A percentile compares a stretch with the other conserved stretches of the same genome.
Conservation (phyloP, 495 filamentous ascomycete genomes). For the Aspergillus coremiiformis region DNA sequence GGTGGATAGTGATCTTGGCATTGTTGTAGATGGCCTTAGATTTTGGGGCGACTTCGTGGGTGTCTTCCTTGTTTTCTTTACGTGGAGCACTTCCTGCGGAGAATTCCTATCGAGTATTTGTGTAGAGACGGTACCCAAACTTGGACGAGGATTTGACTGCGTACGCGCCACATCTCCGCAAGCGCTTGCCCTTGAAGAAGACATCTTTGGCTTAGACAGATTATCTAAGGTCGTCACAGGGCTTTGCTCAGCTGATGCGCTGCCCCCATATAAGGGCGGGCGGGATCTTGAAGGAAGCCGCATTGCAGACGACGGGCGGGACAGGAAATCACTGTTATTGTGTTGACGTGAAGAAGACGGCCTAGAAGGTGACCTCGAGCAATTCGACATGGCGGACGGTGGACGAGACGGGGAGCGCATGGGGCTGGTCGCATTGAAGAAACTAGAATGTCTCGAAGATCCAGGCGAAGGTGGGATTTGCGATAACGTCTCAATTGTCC, state of each 20-base stretch:
- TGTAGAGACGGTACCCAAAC: constrained; percentile 46
- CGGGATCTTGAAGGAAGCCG: constrained; percentile 29
- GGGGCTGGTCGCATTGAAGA: constrained; percentile 52
- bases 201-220: constrained; percentile 22
- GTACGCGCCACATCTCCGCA: constrained; percentile 44
- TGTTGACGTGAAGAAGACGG: constrained; percentile 28
- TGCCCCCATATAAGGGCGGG: constrained; percentile 13
- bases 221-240: constrained; percentile 15
- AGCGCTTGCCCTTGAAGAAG: constrained; percentile 22
- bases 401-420: constrained; percentile 50
- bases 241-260: constrained; percentile 10
- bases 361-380: constrained; percentile 44
- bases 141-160: constrained; percentile 46
- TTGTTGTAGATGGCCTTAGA: constrained; percentile 25
- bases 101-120: constrained; percentile 43
- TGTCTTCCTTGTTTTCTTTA: constrained; percentile 38
- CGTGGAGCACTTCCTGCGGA: constrained; percentile 42
- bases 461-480: constrained; percentile 58
- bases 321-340: constrained; percentile 21
- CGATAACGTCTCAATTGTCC: constrained; percentile 61
- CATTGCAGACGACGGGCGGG: constrained; percentile 23
- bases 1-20: constrained; percentile 28
- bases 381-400: constrained; percentile 45
- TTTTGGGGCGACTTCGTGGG: constrained; percentile 22
- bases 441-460: constrained; percentile 49